Percentiles rank a stretch among this genome's conserved stretches.
Evolutionary conservation across 495 filamentous ascomycete species (phyloP).

Genomic region (Aspergillus leporis): DNA sequence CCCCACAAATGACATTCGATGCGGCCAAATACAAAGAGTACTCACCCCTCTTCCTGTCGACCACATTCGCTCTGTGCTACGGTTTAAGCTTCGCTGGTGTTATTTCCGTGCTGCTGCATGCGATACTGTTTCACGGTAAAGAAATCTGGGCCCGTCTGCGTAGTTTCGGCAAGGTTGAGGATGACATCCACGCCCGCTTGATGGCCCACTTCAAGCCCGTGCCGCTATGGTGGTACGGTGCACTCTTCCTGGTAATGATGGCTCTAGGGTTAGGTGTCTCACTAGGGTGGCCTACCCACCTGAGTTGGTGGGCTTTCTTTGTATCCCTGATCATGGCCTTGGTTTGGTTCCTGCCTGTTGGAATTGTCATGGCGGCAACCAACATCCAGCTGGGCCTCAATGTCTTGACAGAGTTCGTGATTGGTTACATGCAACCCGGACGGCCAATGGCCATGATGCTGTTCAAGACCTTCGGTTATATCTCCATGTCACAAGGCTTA

Average conservation of each 20-base stretch:
- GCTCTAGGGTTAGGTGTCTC: conserved; percentile 53
- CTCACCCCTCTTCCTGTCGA: conserved; percentile 62
- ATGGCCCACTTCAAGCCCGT: conserved; percentile 60
- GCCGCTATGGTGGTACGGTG: conserved; percentile 65
- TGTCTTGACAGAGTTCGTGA: conserved; percentile 62
- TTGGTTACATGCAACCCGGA: conserved; percentile 64
- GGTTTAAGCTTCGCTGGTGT: conserved; percentile 62
- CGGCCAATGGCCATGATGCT: conserved; percentile 65
- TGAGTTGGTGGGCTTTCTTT: conserved; percentile 56
- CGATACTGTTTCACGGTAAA: conserved; percentile 54
- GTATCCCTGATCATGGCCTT: conserved; percentile 49
- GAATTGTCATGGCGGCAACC: conserved; percentile 54
- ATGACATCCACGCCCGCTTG: conserved; percentile 65
- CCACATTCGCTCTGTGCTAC: conserved; percentile 59
- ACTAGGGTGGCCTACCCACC: conserved; percentile 52
- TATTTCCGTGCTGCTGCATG: conserved; percentile 55
- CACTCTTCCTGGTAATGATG: conserved; percentile 48
- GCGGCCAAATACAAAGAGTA: conserved; percentile 53
- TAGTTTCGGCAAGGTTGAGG: conserved; percentile 53
- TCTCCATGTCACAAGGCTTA: conserved; percentile 57
- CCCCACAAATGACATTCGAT: conserved; percentile 56
- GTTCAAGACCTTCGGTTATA: conserved; percentile 64
- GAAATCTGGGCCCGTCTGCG: conserved; percentile 55
- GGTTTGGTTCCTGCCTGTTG: conserved; percentile 54
- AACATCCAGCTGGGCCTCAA: conserved; percentile 57